Evolutionary conservation across 2,329 filamentous ascomycete genomes (phyloP).

Genomic region (Phialemoniopsis sp.): DNA sequence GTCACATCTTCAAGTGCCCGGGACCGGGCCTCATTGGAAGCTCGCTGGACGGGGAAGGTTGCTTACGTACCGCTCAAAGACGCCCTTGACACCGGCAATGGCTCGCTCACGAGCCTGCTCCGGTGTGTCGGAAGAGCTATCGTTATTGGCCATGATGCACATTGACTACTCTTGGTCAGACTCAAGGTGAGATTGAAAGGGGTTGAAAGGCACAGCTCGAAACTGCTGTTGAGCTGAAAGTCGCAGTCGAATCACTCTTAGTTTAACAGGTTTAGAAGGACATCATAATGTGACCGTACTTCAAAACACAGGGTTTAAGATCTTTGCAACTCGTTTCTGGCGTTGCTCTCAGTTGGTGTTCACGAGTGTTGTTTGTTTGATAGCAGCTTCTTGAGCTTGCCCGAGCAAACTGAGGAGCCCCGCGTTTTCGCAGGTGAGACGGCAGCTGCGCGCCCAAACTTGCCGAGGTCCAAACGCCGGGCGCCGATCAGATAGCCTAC

Average conservation of each 20-base stretch:
- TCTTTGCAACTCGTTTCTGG: background rate
- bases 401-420: background rate
- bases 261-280: background rate
- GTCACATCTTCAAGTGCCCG: no score
- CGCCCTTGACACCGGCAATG: constrained; percentile 6
- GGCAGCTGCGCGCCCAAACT: no score
- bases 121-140: background rate
- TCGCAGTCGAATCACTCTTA: background rate
- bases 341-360: no score
- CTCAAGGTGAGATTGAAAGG: background rate
- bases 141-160: background rate
- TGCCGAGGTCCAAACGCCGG: no score
- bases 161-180: background rate
- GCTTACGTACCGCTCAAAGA: constrained; percentile 7
- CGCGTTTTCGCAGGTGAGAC: no score
- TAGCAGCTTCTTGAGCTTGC: background rate
- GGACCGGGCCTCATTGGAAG: no score
- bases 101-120: constrained; percentile 3
- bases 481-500: no score
- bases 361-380: background rate
- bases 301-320: background rate
- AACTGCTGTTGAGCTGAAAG: no score
- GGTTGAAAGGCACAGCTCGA: no score
- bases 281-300: background rate
- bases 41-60: no score